Conservation (phyloP, 2,329 filamentous ascomycete genomes). For the Alternaria brassicae region DNA sequence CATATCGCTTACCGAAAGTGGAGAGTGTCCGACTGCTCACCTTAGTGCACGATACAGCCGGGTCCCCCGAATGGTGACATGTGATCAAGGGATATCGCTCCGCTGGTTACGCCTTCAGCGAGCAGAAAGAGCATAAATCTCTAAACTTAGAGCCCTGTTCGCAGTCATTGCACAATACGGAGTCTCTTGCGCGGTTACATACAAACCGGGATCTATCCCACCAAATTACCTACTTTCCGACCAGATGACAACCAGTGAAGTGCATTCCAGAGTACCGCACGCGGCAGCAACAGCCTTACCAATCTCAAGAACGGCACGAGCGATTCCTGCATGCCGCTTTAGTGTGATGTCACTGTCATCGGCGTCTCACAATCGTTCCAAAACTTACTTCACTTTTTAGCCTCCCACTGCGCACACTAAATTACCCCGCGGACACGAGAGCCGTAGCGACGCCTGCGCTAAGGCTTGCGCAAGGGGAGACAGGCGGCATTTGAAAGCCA, state of each 20-base stretch:
- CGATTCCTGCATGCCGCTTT: constrained; percentile 11
- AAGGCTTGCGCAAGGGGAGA: constrained; percentile 11
- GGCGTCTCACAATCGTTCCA: not conserved
- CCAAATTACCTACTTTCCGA: not conserved
- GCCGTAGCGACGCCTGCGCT: constrained; percentile 8
- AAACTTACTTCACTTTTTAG: constrained; percentile 16
- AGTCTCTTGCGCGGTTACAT: not conserved
- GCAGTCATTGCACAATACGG: constrained; percentile 3
- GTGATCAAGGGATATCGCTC: not conserved
- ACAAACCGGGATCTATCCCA: not conserved
- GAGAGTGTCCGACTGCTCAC: constrained; percentile 5
- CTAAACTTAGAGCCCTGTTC: constrained; percentile 1
- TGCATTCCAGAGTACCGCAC: constrained; percentile 16
- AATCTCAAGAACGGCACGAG: constrained; percentile 12
- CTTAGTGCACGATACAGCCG: constrained; percentile 8
- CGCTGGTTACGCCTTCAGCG: constrained; percentile 1
- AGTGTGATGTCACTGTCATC: constrained; percentile 9
- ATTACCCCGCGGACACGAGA: constrained; percentile 13
- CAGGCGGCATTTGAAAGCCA: constrained; percentile 15
- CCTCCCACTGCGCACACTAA: constrained; percentile 16
- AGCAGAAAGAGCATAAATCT: constrained; percentile 9
- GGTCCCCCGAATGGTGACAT: not conserved
- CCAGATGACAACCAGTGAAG: not conserved
- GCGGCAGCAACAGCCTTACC: constrained; percentile 18
- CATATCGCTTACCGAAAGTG: constrained; percentile 10